Base-by-base conservation (phyloP, 768 basidiomycete genomes). In the Cyathus striatus region DNA sequence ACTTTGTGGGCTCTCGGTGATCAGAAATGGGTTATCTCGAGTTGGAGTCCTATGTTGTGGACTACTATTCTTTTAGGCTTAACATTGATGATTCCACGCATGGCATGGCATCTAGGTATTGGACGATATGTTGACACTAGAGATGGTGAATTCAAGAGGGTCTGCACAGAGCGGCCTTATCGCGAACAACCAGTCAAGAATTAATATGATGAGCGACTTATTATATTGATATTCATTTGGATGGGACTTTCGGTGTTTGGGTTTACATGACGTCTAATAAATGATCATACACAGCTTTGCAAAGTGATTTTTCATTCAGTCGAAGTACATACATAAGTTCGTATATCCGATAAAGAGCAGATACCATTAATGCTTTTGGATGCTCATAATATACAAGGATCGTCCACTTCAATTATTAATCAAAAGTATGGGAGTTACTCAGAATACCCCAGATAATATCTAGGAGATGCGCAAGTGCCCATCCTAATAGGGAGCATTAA, bases 1-100 rank as follows among this genome's bases (percentile, higher is more conserved):
- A 88, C 87, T 0, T 53, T 88, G 5, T 89, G 83, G 83, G 84
- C 83, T 0, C 61, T 88, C 18, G 86, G 84, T n/a, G 83, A 86
- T 27, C 65, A 77, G 42, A 68, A 73, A 47, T 88, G 83, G 81
- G 60, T 77, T 40, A 49, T 86, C 16, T 53, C 58, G 33, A 70
- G 64, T 20, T 89, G 86, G 86, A 78, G 68, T 48, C 75, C 79
- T 0, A 81, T 85, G 76, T 57, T 87, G 16, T 85, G 83, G 79
- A 65, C 73, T 4, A 88, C 85, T 0, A 54, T 87, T 14, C 37
- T 80, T 13, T 55, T 83, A 10, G 86, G 86, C 0, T 49, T 86
- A 25, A 75, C 74, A 12, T 58, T 90, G 39, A 64, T 88, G 71
- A 60, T 88, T 37, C 86, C 87, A 9, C 73, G 87, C 20, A 55